Evolutionary conservation across 2,329 filamentous ascomycete genomes (phyloP).

Genomic region (Cryphonectria nitschkei): DNA sequence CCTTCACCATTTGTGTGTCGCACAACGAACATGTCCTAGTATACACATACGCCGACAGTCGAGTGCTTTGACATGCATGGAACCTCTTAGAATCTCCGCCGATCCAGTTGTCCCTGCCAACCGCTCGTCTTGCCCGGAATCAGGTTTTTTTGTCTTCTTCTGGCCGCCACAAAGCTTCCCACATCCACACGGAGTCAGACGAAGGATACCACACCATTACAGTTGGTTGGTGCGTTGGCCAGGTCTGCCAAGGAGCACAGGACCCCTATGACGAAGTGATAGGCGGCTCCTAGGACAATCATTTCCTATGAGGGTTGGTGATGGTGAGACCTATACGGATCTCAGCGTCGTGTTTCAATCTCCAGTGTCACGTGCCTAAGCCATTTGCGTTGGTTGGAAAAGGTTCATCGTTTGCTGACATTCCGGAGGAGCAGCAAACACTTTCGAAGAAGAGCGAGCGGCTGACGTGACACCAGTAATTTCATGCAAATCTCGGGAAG

Average conservation of each 20-base stretch:
- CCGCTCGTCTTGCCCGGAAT: background rate
- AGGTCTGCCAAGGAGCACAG: background rate
- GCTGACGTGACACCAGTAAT: conserved; percentile 6
- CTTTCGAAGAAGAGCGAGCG: too few relatives aligned
- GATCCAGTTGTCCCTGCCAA: background rate
- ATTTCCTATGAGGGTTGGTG: background rate
- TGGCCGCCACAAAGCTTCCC: background rate
- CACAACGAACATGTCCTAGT: background rate
- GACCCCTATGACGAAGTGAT: conserved; percentile 10
- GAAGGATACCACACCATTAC: background rate
- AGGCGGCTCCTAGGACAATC: background rate
- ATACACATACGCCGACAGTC: background rate
- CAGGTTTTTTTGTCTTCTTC: background rate
- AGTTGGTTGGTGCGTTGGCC: background rate
- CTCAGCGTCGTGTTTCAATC: background rate
- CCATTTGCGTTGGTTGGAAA: background rate
- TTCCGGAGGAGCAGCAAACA: background rate
- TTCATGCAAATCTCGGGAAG: background rate
- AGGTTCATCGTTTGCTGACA: background rate
- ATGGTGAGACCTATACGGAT: background rate
- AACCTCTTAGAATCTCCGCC: background rate
- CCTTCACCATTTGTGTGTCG: background rate
- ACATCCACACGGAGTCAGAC: background rate
- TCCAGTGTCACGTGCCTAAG: background rate
- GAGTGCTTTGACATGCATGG: background rate